Evolutionary conservation across 2,329 filamentous ascomycete species (phyloP), one percentile per base, ranked within the genome.

Genomic region (Exophiala calicioides): DNA sequence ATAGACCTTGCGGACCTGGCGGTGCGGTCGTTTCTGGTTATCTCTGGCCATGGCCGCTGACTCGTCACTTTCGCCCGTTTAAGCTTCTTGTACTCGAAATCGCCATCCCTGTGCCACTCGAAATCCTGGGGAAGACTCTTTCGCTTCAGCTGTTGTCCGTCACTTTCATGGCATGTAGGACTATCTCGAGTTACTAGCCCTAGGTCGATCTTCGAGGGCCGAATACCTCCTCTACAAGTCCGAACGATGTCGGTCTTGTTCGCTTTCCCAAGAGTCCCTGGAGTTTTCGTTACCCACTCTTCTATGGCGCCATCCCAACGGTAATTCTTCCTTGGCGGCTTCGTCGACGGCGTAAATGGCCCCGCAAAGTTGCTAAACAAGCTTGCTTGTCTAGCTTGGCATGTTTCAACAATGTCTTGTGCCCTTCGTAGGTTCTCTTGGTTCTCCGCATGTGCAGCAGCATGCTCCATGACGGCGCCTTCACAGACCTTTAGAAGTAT

Each of bases 231-330:
- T 9, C 26, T 7, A 2, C 8, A 29, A 29, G 26, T n/a, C 8
- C 8, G 26, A 29, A 7, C n/a, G n/a, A 16, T n/a, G 18, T 23
- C 33, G 24, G 19, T 36, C 18, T 23, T 23, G 10, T 31, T 20
- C 5, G 21, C 20, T 8, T 27, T 12, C 15, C 13, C 9, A 19
- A 41, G 19, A 15, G 32, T 36, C 39, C 58, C 62, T 20, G 76
- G 76, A 33, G 73, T 78, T 29, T 64, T 68, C 13, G 68, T 74
- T 39, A 80, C 71, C 77, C 77, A 81, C 60, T 80, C 77, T 26
- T 74, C 71, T 58, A 80, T 79, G 33, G 71, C 73, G 56, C 78
- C 76, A 58, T 80, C 77, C 77, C 77, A 80, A 23, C 72, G 63
- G 62, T 68, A 78, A 60, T 53, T 60, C 24, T 18, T 37, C 26